These are phyloP conservation scores for Populus simonii DNA, from an alignment of 345 rosid genomes.

Conservation along the genomic window DNA sequence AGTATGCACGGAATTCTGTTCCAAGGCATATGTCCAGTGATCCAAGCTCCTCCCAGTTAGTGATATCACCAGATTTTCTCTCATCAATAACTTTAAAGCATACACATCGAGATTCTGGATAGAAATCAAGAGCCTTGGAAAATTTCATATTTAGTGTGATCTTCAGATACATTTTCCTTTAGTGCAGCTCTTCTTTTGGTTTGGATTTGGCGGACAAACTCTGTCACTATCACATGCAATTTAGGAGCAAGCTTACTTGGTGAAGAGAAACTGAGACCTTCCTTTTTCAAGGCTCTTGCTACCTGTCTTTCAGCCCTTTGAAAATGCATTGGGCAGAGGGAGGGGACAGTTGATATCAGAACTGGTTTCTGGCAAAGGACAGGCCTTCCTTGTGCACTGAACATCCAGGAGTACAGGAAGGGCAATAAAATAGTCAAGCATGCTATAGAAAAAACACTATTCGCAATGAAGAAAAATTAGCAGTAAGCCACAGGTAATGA, in stretches of 20 bases:
- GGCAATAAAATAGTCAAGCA: neutral
- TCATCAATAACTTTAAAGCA: neutral
- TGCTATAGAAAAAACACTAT: neutral
- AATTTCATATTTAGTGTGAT: slow-evolving; percentile 26
- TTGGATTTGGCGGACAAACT: slow-evolving; percentile 57
- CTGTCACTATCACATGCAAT: slow-evolving; percentile 51
- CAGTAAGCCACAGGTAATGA: neutral
- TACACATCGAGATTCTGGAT: neutral
- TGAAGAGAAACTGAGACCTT: slow-evolving; percentile 51
- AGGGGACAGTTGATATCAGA: slow-evolving; percentile 45
- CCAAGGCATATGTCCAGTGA: slow-evolving; percentile 8
- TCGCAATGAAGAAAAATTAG: neutral
- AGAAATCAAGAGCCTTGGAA: slow-evolving; percentile 12
- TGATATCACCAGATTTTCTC: neutral
- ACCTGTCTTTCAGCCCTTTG: slow-evolving; percentile 53
- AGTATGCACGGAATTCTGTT: neutral
- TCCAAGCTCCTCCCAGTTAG: neutral
- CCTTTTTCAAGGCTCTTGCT: slow-evolving; percentile 50
- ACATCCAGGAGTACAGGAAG: neutral
- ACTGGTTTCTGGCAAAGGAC: slow-evolving; percentile 54
- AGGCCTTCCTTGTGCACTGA: slow-evolving; percentile 52
- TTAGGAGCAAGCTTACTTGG: slow-evolving; percentile 56
- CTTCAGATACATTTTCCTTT: slow-evolving; percentile 16
- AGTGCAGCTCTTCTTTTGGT: slow-evolving; percentile 48
- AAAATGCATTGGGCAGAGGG: slow-evolving; percentile 48